phyloP scores from a whole-genome alignment of 768 basidiomycete species.

The Trichaptum fuscoviolaceum region DNA sequence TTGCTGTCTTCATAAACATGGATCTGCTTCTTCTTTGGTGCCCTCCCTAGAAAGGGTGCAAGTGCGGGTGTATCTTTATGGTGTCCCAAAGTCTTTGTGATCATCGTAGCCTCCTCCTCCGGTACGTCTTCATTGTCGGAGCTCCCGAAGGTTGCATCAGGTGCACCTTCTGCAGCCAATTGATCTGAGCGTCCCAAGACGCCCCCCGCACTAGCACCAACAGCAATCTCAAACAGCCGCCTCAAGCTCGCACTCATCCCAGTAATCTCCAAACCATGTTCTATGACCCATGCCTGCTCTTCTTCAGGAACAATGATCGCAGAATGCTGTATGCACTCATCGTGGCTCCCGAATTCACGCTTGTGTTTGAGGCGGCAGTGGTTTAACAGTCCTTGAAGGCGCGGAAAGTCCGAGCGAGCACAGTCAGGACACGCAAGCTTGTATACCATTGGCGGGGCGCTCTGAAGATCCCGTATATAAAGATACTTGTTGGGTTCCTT shows the following conservation, averaged over 20 bases:
- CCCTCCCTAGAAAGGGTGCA: slow-evolving; percentile 44
- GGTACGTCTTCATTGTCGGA: background rate
- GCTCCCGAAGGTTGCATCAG: no score
- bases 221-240: slow-evolving; percentile 45
- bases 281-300: slow-evolving; percentile 28
- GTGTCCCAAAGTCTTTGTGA: slow-evolving; percentile 43
- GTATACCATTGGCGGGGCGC: slow-evolving; percentile 26
- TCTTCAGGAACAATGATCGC: slow-evolving; percentile 34
- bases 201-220: slow-evolving; percentile 29
- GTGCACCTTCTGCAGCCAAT: background rate
- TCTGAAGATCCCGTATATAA: slow-evolving; percentile 32
- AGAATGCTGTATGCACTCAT: slow-evolving; percentile 43
- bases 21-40: slow-evolving; percentile 36
- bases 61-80: slow-evolving; percentile 48
- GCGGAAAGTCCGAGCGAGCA: slow-evolving; percentile 42
- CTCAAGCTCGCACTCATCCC: slow-evolving; percentile 39
- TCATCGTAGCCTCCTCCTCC: slow-evolving; percentile 26
- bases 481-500: slow-evolving; percentile 30
- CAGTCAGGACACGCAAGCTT: slow-evolving; percentile 41
- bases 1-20: slow-evolving; percentile 30
- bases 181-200: slow-evolving; percentile 2
- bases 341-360: slow-evolving; percentile 45
- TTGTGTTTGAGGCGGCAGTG: slow-evolving; percentile 46
- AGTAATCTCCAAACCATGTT: slow-evolving; percentile 34
- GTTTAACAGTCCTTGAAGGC: slow-evolving; percentile 46